A percentile compares a stretch with the other conserved stretches of the same genome.
phyloP scores from a whole-genome alignment of 2,329 filamentous ascomycete genomes.

The Fusarium brevicatenulatum region DNA sequence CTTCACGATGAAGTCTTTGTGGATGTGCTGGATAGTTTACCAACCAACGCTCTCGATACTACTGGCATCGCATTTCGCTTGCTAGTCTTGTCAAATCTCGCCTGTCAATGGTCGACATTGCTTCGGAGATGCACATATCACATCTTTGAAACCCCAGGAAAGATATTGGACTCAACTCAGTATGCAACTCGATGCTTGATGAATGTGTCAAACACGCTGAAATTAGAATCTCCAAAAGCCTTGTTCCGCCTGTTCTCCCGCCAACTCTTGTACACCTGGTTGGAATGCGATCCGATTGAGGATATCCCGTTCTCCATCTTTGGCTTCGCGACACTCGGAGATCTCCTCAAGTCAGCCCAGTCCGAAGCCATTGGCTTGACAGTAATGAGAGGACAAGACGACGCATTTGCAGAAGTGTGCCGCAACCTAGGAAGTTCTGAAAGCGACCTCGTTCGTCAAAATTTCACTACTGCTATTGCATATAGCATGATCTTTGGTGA shows the following conservation, averaged over 20 bases:
- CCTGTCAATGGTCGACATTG: conserved; percentile 85
- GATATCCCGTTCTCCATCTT: conserved; percentile 88
- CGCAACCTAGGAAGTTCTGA: conserved; percentile 63
- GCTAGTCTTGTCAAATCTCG: conserved; percentile 78
- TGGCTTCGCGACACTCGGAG: conserved; percentile 74
- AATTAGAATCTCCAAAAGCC: conserved; percentile 71
- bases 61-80: conserved; percentile 90
- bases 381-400: conserved; percentile 80
- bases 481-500: conserved; percentile 78
- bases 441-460: conserved; percentile 68
- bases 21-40: conserved; percentile 84
- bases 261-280: conserved; percentile 92
- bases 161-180: conserved; percentile 69
- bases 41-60: conserved; percentile 72
- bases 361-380: conserved; percentile 83
- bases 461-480: conserved; percentile 82
- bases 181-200: conserved; percentile 80
- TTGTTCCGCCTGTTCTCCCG: conserved; percentile 87
- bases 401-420: conserved; percentile 70
- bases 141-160: conserved; percentile 89
- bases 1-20: conserved; percentile 86
- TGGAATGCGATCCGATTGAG: conserved; percentile 72
- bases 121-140: conserved; percentile 89
- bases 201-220: conserved; percentile 72
- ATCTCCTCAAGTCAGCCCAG: conserved; percentile 76